Conservation (phyloP, 2,329 filamentous ascomycete species). For the Fusarium sp. region DNA sequence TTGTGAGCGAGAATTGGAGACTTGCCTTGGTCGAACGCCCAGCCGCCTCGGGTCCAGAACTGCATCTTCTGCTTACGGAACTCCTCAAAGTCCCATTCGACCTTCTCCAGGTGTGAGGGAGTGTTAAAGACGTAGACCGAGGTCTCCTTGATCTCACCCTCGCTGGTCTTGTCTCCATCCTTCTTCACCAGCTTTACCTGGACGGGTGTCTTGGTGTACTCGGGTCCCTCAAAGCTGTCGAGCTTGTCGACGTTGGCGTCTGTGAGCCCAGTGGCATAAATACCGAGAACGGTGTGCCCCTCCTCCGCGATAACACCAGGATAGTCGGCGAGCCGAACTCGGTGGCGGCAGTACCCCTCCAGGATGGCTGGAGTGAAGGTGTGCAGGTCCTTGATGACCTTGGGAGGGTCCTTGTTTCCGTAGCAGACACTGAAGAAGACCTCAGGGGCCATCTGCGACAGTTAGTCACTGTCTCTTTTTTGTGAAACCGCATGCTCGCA, state of each 20-base stretch:
- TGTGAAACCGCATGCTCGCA: background rate
- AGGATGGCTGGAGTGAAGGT: conserved; percentile 80
- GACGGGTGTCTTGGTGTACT: conserved; percentile 72
- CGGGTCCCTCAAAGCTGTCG: conserved; percentile 82
- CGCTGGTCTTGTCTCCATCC: conserved; percentile 50
- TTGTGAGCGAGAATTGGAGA: background rate
- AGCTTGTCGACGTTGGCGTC: conserved; percentile 79
- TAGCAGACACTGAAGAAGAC: conserved; percentile 90
- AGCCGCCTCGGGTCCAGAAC: conserved; percentile 63
- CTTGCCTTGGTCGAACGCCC: conserved; percentile 55
- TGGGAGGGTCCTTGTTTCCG: conserved; percentile 60
- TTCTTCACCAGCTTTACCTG: conserved; percentile 63
- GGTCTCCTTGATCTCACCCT: conserved; percentile 61
- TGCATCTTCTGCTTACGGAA: conserved; percentile 80
- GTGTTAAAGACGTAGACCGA: conserved; percentile 73
- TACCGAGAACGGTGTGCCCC: conserved; percentile 74
- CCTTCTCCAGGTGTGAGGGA: conserved; percentile 67
- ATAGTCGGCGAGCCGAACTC: conserved; percentile 79
- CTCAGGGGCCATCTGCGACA: conserved; percentile 77
- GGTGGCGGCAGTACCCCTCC: conserved; percentile 74
- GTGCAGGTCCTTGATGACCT: conserved; percentile 65
- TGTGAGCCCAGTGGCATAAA: conserved; percentile 81
- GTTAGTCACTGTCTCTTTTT: conserved; percentile 34
- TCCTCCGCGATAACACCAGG: conserved; percentile 75
- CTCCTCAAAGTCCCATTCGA: conserved; percentile 89